These are phyloP conservation scores for Entomortierella parvispora DNA, from an alignment of 192 early-diverging fungal genomes.

Conservation along the genomic window DNA sequence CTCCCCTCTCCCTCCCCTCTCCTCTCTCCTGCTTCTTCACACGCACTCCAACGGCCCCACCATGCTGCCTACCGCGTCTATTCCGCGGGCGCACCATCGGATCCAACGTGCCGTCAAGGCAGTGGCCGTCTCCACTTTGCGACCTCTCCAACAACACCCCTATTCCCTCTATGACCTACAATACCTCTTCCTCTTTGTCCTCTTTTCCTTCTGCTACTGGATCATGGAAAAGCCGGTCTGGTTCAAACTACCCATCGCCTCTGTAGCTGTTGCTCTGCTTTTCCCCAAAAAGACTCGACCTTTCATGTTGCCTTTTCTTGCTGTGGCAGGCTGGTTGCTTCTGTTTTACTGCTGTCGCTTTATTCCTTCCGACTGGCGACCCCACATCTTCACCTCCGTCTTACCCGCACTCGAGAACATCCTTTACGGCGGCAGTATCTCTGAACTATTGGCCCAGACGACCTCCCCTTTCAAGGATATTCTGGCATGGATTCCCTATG, in stretches of 20 bases:
- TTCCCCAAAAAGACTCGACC: constrained; percentile 53
- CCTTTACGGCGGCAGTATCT: constrained; percentile 70
- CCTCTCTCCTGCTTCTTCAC: background rate
- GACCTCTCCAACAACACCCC: constrained; percentile 31
- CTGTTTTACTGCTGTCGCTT: constrained; percentile 65
- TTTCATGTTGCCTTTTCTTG: constrained; percentile 60
- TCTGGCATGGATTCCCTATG: constrained; percentile 76
- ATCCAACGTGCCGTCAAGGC: constrained; percentile 18
- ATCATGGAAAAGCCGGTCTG: constrained; percentile 53
- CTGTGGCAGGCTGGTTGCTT: constrained; percentile 63
- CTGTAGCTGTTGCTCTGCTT: constrained; percentile 18
- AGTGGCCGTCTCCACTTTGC: constrained; percentile 10
- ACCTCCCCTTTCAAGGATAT: constrained; percentile 66
- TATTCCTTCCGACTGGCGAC: constrained; percentile 59
- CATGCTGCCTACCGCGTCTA: constrained; percentile 13
- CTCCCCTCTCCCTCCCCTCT: too few relatives aligned
- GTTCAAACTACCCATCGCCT: constrained; percentile 41
- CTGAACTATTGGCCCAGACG: constrained; percentile 63
- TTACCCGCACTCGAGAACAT: constrained; percentile 73
- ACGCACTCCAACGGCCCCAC: too few relatives aligned
- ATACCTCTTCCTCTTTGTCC: constrained; percentile 54
- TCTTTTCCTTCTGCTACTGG: constrained; percentile 49
- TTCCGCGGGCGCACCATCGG: constrained; percentile 10
- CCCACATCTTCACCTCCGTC: constrained; percentile 71
- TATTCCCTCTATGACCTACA: constrained; percentile 55